Evolutionary conservation across 2,329 filamentous ascomycete genomes (phyloP).

Genomic region (Podosphaera xanthii): DNA sequence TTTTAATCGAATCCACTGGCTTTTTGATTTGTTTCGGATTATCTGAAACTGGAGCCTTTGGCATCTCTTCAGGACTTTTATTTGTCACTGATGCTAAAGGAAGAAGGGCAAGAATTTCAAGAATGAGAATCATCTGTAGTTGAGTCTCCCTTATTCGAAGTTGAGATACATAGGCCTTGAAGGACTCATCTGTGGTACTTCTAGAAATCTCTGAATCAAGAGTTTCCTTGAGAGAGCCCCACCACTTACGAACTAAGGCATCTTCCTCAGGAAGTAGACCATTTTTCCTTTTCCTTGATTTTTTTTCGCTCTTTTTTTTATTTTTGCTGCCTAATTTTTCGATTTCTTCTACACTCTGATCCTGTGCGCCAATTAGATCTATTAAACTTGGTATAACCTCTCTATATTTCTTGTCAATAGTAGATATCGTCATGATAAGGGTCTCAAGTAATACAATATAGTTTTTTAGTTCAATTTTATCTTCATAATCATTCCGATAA

Average conservation of each 20-base stretch:
- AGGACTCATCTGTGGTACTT: slow-evolving; percentile 26
- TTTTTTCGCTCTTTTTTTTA: slow-evolving; percentile 33
- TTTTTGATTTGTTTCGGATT: slow-evolving; percentile 7
- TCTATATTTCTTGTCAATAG: slow-evolving; percentile 63
- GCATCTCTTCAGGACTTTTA: background rate
- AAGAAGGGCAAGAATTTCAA: slow-evolving; percentile 55
- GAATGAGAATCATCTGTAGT: slow-evolving; percentile 55
- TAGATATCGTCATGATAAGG: slow-evolving; percentile 39
- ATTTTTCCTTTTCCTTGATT: slow-evolving; percentile 42
- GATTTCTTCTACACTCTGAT: slow-evolving; percentile 25
- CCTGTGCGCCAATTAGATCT: slow-evolving; percentile 25
- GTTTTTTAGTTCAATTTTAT: slow-evolving; percentile 35
- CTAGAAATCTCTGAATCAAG: slow-evolving; percentile 22
- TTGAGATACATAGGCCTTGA: slow-evolving; percentile 36
- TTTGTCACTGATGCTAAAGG: slow-evolving; percentile 21
- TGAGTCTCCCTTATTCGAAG: slow-evolving; percentile 57
- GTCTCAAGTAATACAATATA: slow-evolving; percentile 46
- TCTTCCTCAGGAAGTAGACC: slow-evolving; percentile 47
- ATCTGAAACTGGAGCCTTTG: background rate
- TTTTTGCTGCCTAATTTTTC: slow-evolving; percentile 19
- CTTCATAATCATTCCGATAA: slow-evolving; percentile 32
- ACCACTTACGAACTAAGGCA: slow-evolving; percentile 44
- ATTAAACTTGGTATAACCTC: slow-evolving; percentile 43
- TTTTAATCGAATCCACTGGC: slow-evolving; percentile 14
- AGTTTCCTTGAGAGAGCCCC: slow-evolving; percentile 29